Base-by-base conservation (phyloP, 2,329 filamentous ascomycete genomes). In the Xylaria sp. region DNA sequence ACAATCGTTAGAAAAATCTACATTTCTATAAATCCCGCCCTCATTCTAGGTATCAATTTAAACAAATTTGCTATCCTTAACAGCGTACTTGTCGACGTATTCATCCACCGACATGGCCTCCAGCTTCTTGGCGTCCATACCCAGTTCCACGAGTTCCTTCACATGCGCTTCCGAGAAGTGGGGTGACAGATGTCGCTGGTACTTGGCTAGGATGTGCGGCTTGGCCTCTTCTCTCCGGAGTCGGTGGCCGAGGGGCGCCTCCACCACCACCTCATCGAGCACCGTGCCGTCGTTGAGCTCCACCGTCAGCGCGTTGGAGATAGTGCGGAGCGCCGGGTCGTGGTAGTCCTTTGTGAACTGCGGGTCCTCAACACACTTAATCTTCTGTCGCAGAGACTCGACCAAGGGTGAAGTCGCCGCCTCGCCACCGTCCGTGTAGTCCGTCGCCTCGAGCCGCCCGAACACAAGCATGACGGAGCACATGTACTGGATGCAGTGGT, bases 401-500 rank as follows among this genome's bases (percentile, higher is more conserved):
- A 99, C 91, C 52, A 97, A 89, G 66, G 90, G 88, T 23, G 93
- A 97, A 66, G 92, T 95, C 71, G 96, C 96, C 59, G 96, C 95
- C 85, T 98, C 95, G 75, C 91, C 89, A 76, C 93, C 93, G 80
- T 99, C 96, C 55, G 90, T 90, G 86, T 99, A 99, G 85, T 99
- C 96, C 72, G 87, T 92, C 59, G 96, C 95, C 76, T 94, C 92
- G 71, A 99, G 91, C 73, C 96, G 94, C 81, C 96, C 93, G 82
- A 95, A 98, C 74, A 92, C 91, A 74, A 99, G 91, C 94, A 98
- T 98, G 77, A 93, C 94, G 72, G 94, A 86, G 79, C 93, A 93
- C 96, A 99, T 99, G 89, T 99, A 99, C 85, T 98, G 96, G 75
- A 99, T 95, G 84, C 96, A 99, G 88, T 99, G 96, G 83, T 99